Evolutionary conservation across 1,139 yeast genomes (phyloP), one percentile per base, ranked within the genome.

Genomic region (Ogataea hybrid): DNA sequence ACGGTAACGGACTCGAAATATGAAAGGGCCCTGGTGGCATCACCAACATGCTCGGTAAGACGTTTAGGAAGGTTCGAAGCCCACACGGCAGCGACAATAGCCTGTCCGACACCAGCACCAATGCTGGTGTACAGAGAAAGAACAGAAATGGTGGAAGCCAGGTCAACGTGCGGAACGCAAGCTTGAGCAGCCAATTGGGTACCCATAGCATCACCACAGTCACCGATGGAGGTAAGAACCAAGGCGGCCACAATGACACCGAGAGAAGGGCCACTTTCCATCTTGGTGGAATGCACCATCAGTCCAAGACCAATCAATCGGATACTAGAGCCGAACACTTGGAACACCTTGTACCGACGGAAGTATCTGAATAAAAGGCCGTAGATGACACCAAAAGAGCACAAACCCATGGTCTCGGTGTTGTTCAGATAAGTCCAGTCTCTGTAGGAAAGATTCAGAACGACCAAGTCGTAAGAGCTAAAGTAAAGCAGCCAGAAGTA

Each of bases 71-170:
- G 49, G 25, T 63, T 56, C 29, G 69, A 62, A 17, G 71, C 62
- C 78, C 78, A 73, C 28, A 74, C 63, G n/a, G 74, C 73, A 42
- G 73, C 75, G 21, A 75, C 65, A 31, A 73, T 59, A 8, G 77
- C 65, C 34, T 63, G 54, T 9, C 78, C 79, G 39, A 74, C 56
- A 11, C 74, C 72, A 35, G 64, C 53, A 32, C 78, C 79, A 46
- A 74, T 64, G 32, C 63, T 59, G 43, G 69, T 65, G 57, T 68
- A 63, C 28, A 77, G 58, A n/a, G 63, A 50, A 43, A 72, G 63
- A 21, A 74, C 52, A 2, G 77, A 65, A 41, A 75, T 72, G 25
- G 69, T 34, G 9, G 37, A n/a, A 5, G 40, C 46, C 37, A 42
- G 10, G 12, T 42, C 46, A 16, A 29, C 17, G 55, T 74, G 79